Base-by-base conservation (phyloP, 2,329 filamentous ascomycete species). In the Ophiostoma tasmaniense region DNA sequence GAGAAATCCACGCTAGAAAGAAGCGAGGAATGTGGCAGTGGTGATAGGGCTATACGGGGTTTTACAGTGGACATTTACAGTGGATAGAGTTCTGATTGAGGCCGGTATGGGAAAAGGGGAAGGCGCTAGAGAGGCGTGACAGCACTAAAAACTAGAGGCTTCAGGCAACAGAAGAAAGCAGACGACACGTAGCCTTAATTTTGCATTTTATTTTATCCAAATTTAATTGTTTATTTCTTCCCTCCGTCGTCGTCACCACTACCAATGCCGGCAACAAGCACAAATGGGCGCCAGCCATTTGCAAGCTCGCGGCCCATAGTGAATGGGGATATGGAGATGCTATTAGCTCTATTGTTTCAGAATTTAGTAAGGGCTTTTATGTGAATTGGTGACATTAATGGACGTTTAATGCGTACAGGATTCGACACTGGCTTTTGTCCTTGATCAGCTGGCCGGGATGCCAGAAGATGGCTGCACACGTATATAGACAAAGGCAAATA, bases 151-250 rank as follows among this genome's bases (percentile, higher is more conserved):
- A 33, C 3, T 5, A 4, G 8, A 6, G 33, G 33, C 33, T 33
- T 33, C 33, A 33, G 33, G 33, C 33, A 20, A 22, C 10, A 52
- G 14, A 30, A 25, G 50, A 4, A 55, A 25, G 17, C n/a, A 28
- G 61, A 67, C 69, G 69, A 64, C 69, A 70, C 69, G 69, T 68
- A 64, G 37, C 59, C 61, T 28, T 30, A 39, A 52, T 11, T 17
- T 37, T 35, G 14, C 17, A n/a, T 52, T 14, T 64, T 30, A 28
- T 25, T 61, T 61, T 61, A 28, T 17, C 30, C 25, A 2, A 61
- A 11, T 1, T 61, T 61, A 17, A 61, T 14, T 59, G 25, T 7
- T 59, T 55, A 22, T 13, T 52, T 25, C 3, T 52, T 52, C 2
- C n/a, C 22, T 25, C 6, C 14, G n/a, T 28, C 50, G 50, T 55